Conservation (phyloP, 129 eudicot species). For the Heracleum sosnowskyi region DNA sequence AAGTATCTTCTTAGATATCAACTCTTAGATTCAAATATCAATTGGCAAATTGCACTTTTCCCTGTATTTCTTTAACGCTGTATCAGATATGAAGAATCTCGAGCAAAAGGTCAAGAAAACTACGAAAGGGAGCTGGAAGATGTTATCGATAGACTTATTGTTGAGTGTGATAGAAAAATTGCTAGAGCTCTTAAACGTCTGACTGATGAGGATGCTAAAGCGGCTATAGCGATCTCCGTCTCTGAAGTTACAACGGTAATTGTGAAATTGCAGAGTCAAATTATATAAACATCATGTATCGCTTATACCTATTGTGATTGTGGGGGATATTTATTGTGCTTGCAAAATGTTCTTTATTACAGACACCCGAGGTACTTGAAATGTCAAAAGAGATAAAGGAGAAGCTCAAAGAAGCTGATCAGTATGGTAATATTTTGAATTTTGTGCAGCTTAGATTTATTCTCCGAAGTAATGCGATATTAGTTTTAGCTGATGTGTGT, state of each 20-base stretch:
- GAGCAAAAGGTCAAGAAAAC: slow-evolving; percentile 70
- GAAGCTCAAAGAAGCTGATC: slow-evolving; percentile 85
- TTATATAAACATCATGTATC: not conserved
- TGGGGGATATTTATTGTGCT: not conserved
- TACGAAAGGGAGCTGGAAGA: slow-evolving; percentile 93
- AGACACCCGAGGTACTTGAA: slow-evolving; percentile 83
- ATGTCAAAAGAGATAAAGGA: slow-evolving; percentile 85
- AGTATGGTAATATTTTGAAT: slow-evolving; percentile 32
- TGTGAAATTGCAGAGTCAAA: not conserved
- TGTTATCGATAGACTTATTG: slow-evolving; percentile 87
- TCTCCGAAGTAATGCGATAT: not conserved
- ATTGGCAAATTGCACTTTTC: not conserved
- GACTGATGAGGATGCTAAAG: slow-evolving; percentile 97
- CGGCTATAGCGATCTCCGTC: slow-evolving; percentile 92
- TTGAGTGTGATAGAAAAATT: slow-evolving; percentile 92
- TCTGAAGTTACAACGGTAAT: slow-evolving; percentile 83
- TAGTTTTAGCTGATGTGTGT: not conserved
- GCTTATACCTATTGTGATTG: not conserved
- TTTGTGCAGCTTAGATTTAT: not conserved
- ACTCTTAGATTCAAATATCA: not conserved
- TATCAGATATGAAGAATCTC: slow-evolving; percentile 62
- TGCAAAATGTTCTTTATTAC: slow-evolving; percentile 16
- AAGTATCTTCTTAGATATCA: not conserved
- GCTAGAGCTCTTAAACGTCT: slow-evolving; percentile 93
- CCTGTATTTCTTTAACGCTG: slow-evolving; percentile 31